Conservation (phyloP, 495 filamentous ascomycete species). For the Ascodesmis nigricans region DNA sequence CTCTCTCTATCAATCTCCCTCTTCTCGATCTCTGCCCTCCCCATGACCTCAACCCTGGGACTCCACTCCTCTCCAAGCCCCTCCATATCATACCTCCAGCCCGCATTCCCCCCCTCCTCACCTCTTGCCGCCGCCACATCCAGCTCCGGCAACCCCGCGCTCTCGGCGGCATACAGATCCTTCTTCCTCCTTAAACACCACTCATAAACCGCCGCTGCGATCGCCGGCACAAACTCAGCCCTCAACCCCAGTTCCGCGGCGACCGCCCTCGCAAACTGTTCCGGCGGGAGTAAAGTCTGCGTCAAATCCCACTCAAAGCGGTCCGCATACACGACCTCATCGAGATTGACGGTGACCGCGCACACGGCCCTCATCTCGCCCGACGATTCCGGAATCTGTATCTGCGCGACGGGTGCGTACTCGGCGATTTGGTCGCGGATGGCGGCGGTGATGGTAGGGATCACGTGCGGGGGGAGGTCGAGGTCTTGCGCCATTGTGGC, state of each 20-base stretch:
- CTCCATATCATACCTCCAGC: constrained; percentile 88
- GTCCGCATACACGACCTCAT: constrained; percentile 82
- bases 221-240: constrained; percentile 83
- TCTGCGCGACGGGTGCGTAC: constrained; percentile 81
- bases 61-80: constrained; percentile 82
- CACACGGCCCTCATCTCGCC: constrained; percentile 35
- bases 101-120: constrained; percentile 38
- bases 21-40: constrained; percentile 94
- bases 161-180: constrained; percentile 75
- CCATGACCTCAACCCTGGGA: constrained; percentile 69
- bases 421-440: constrained; percentile 91
- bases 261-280: constrained; percentile 76
- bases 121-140: constrained; percentile 71
- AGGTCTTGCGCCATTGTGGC: constrained; percentile 77
- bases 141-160: constrained; percentile 37
- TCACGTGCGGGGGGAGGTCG: constrained; percentile 55
- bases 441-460: constrained; percentile 66
- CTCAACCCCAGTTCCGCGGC: constrained; percentile 74
- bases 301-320: constrained; percentile 97
- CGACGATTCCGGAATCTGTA: constrained; percentile 38
- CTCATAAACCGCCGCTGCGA: constrained; percentile 94
- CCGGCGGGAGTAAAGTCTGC: constrained; percentile 74
- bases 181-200: constrained; percentile 84
- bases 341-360: constrained; percentile 74
- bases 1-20: constrained; percentile 84